These are phyloP conservation scores for Rhodotorula sp. DNA, from an alignment of 1,284 basidiomycete genomes.

Conservation along the genomic window DNA sequence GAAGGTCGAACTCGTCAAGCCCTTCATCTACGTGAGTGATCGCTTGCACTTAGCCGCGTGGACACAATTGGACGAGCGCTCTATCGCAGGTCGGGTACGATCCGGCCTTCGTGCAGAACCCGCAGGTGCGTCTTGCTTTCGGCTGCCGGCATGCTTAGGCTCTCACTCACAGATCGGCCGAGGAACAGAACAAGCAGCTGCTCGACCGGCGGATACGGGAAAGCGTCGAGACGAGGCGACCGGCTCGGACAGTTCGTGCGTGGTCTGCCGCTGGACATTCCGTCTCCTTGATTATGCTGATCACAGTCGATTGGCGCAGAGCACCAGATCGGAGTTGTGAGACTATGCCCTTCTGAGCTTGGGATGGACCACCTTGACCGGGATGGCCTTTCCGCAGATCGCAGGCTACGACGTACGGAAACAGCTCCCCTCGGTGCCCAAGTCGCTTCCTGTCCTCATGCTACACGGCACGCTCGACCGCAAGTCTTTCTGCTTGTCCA, in stretches of 20 bases:
- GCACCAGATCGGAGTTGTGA: slow-evolving; percentile 23
- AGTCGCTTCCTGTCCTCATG: slow-evolving; percentile 29
- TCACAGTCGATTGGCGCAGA: slow-evolving; percentile 6
- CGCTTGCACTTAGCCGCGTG: too few species aligned
- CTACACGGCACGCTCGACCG: slow-evolving; percentile 36
- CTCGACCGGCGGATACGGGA: slow-evolving; percentile 21
- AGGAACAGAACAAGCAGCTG: slow-evolving; percentile 15
- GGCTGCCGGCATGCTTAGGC: too few species aligned
- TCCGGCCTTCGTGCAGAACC: slow-evolving; percentile 17
- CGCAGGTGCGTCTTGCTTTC: background rate
- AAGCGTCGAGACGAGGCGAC: slow-evolving; percentile 16
- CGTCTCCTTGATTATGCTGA: too few species aligned
- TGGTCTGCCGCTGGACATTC: background rate
- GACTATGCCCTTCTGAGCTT: background rate
- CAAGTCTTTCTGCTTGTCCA: background rate
- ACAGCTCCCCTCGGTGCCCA: slow-evolving; percentile 14
- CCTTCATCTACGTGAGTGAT: slow-evolving; percentile 26
- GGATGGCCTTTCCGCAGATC: slow-evolving; percentile 18
- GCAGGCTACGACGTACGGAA: slow-evolving; percentile 38
- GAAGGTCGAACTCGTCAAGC: slow-evolving; percentile 32
- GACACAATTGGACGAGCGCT: background rate
- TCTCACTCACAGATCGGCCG: too few species aligned
- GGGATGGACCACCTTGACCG: background rate
- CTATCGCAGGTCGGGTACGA: slow-evolving; percentile 24
- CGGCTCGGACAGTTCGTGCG: slow-evolving; percentile 23